These are phyloP conservation scores for Moesziomyces globuligerus DNA, from an alignment of 1,284 basidiomycete species.

Conservation along the genomic window DNA sequence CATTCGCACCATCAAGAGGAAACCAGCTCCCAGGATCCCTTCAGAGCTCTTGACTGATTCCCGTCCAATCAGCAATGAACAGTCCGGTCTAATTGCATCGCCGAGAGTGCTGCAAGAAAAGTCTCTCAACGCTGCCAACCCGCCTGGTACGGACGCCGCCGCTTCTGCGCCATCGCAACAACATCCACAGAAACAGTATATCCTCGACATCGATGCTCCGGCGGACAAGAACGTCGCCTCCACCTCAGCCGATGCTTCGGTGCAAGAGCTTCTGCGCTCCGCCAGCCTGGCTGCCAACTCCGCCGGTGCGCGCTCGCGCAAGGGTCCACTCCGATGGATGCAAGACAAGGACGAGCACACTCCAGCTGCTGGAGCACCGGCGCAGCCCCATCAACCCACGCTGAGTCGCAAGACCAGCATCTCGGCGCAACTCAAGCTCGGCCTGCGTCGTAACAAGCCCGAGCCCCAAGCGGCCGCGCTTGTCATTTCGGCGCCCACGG, in stretches of 20 bases:
- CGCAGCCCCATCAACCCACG: constrained; percentile 6
- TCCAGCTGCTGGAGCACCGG: background rate
- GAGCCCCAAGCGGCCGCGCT: constrained; percentile 10
- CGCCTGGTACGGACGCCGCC: background rate
- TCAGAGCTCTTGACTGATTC: constrained; percentile 15
- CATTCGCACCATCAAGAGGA: constrained; percentile 15
- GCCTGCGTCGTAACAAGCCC: constrained; percentile 15
- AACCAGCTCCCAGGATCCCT: constrained; percentile 18
- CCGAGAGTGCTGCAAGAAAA: background rate
- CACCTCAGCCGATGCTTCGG: constrained; percentile 2
- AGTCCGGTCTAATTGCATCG: too few relatives aligned
- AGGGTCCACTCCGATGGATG: constrained; percentile 23
- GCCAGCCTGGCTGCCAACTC: constrained; percentile 16
- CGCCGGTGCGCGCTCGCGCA: constrained; percentile 5
- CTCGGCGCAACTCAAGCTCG: constrained; percentile 30
- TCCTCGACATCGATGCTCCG: constrained; percentile 25
- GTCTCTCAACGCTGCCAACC: constrained; percentile 4
- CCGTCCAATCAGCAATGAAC: too few relatives aligned
- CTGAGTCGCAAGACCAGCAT: constrained; percentile 34
- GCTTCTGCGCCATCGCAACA: constrained; percentile 3
- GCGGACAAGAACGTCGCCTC: background rate
- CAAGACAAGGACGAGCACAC: constrained; percentile 35
- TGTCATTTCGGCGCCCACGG: constrained; percentile 23
- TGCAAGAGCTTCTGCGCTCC: constrained; percentile 22
- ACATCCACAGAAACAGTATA: constrained; percentile 23